Evolutionary conservation across 305 asterid species (phyloP).

Genomic region (Fraxinus albicans): DNA sequence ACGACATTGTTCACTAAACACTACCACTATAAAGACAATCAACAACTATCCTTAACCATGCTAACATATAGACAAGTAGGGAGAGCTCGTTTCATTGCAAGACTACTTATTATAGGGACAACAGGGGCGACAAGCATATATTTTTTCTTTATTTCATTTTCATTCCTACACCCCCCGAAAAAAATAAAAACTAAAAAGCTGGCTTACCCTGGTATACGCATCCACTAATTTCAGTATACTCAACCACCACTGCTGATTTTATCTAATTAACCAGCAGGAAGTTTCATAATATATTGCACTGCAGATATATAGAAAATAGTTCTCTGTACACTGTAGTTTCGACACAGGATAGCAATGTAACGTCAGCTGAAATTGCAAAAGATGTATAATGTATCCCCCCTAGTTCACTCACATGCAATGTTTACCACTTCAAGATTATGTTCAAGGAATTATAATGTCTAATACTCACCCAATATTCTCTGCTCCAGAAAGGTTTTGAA

Average conservation of each 20-base stretch:
- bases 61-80: neutral
- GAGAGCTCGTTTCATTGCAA: neutral
- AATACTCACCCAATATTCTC: slow-evolving; percentile 82
- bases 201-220: neutral
- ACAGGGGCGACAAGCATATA: neutral
- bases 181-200: neutral
- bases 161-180: neutral
- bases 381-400: neutral
- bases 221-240: neutral
- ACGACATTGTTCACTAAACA: neutral
- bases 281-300: neutral
- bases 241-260: neutral
- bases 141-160: neutral
- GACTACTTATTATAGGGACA: neutral
- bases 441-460: slow-evolving; percentile 1
- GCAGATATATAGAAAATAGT: neutral
- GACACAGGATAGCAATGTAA: neutral
- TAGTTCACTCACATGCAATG: neutral
- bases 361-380: neutral
- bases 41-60: neutral
- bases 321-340: neutral
- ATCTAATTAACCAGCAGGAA: neutral
- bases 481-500: slow-evolving; percentile 96
- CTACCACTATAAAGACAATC: neutral
- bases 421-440: neutral